Base-by-base conservation (phyloP, 2,329 filamentous ascomycete genomes). In the Coniosporium tulheliwenetii region DNA sequence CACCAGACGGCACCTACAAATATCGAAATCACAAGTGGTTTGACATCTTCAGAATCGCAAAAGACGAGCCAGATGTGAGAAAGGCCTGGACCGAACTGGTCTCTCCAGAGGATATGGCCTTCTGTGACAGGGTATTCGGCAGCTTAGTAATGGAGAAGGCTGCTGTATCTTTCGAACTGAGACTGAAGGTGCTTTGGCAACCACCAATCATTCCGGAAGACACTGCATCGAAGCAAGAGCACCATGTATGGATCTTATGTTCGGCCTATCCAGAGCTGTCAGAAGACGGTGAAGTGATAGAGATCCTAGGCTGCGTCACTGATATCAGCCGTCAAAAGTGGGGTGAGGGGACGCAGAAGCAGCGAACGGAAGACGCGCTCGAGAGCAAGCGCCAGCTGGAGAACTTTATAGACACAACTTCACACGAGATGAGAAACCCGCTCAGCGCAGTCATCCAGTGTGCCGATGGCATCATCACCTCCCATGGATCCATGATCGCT, bases 401-500 rank as follows among this genome's bases (percentile, higher is more conserved):
- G 42, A 56, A 56, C 30, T 61, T 61, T 41, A 59, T 60, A 13
- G 58, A 59, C 43, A 58, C 58, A 54, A 59, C 55, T 5, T 59
- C 53, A 4, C 63, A 67, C 46, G 64, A 67, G 43, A 66, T 67
- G 61, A 53, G 64, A 2, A 67, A 66, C 40, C 63, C 63, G 1
- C 51, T 66, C 0, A 56, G 52, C 29, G 63, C 64, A 0, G 65
- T 67, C 29, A 49, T 67, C 4, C 63, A 65, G 33, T 62, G 57
- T 39, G 64, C 64, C 2, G 64, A 68, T 34, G 57, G 56, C 1
- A 65, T 67, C 34, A 49, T 58, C 8, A 55, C 49, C 14, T 57
- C 52, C 0, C 46, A 65, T 5, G 45, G 46, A 13, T 34, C 41
- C 2, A 38, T 36, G 7, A 45, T 40, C 12, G 42, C 47, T 43